A percentile compares a stretch with the other conserved stretches of the same genome.
Evolutionary conservation across 2,329 filamentous ascomycete species (phyloP).

Genomic region (Didymella arachidicola): DNA sequence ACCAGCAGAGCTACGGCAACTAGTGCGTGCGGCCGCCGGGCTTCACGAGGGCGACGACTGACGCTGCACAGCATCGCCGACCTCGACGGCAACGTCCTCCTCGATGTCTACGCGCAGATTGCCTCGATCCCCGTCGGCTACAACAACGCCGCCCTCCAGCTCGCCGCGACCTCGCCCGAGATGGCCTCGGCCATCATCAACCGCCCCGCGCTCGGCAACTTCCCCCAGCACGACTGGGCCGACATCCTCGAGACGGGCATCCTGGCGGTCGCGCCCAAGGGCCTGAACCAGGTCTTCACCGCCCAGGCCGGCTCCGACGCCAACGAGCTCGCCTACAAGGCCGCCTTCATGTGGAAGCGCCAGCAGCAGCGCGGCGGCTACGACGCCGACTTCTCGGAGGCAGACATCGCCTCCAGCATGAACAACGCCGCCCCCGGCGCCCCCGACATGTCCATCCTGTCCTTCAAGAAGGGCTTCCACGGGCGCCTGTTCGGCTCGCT

Average conservation of each 20-base stretch:
- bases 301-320: conserved; percentile 88
- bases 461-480: conserved; percentile 89
- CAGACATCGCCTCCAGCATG: conserved; percentile 80
- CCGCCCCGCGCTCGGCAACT: conserved; percentile 88
- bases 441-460: conserved; percentile 82
- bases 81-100: conserved; percentile 72
- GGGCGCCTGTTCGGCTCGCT: conserved; percentile 87
- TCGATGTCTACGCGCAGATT: conserved; percentile 89
- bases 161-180: conserved; percentile 75
- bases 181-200: conserved; percentile 86
- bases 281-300: conserved; percentile 88
- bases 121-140: conserved; percentile 92
- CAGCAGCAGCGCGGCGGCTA: conserved; percentile 81
- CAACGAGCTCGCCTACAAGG: conserved; percentile 95
- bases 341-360: conserved; percentile 91
- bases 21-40: conserved; percentile 56
- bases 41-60: neutral
- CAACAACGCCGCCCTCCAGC: conserved; percentile 80
- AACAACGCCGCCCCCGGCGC: conserved; percentile 80
- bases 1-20: conserved; percentile 66
- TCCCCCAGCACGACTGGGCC: conserved; percentile 85
- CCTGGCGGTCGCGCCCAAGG: conserved; percentile 82
- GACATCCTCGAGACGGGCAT: conserved; percentile 80
- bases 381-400: conserved; percentile 77
- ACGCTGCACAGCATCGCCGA: conserved; percentile 62